A percentile compares a stretch with the other conserved stretches of the same genome.
phyloP scores from a whole-genome alignment of 768 basidiomycete species.

The Russula ochroleuca region DNA sequence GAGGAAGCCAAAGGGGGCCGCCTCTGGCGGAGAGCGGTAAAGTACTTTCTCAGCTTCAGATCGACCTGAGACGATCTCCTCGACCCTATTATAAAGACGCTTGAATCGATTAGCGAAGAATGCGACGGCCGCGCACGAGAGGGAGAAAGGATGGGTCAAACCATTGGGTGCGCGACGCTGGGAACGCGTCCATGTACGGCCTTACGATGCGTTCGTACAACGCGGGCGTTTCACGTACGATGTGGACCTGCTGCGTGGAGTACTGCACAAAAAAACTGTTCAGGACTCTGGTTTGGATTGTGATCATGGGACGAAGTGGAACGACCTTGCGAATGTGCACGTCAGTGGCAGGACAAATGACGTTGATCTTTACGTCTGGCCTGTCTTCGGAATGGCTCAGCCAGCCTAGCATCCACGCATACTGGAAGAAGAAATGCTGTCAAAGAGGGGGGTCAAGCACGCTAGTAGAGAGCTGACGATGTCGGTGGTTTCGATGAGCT shows the following conservation, averaged over 20 bases:
- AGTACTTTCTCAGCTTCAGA: slow-evolving; percentile 75
- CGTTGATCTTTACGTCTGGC: slow-evolving; percentile 76
- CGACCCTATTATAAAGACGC: slow-evolving; percentile 55
- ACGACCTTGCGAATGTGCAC: slow-evolving; percentile 79
- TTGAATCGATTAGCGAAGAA: not conserved
- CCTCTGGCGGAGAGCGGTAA: slow-evolving; percentile 43
- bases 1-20: slow-evolving; percentile 54
- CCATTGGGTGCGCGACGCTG: slow-evolving; percentile 78
- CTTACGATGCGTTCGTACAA: slow-evolving; percentile 66
- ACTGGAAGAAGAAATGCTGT: slow-evolving; percentile 44
- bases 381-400: slow-evolving; percentile 38
- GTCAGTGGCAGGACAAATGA: slow-evolving; percentile 86
- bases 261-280: slow-evolving; percentile 49
- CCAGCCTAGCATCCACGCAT: slow-evolving; percentile 79
- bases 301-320: not conserved
- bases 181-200: slow-evolving; percentile 77
- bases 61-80: slow-evolving; percentile 71
- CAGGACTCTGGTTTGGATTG: not conserved
- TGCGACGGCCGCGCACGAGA: not conserved
- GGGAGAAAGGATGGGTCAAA: slow-evolving; percentile 36
- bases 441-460: slow-evolving; percentile 1
- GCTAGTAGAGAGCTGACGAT: slow-evolving; percentile 45
- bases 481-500: slow-evolving; percentile 57
- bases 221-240: slow-evolving; percentile 81
- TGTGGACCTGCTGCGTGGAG: slow-evolving; percentile 59